These are phyloP conservation scores for Xylaria scruposa DNA, from an alignment of 495 filamentous ascomycete species.

Conservation along the genomic window DNA sequence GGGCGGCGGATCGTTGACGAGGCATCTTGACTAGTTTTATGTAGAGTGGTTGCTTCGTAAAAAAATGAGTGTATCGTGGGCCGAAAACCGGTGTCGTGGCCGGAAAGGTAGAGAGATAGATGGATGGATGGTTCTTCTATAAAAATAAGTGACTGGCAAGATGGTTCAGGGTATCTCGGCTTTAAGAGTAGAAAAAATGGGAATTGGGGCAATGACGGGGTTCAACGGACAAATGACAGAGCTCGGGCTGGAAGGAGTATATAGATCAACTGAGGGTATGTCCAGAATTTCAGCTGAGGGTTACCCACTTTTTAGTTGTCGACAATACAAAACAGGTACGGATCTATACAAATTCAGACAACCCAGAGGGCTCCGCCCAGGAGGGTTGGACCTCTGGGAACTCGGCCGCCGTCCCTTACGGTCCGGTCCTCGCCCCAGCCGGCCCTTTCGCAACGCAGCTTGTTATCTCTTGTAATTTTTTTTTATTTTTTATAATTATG, in stretches of 20 bases:
- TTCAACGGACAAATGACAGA: constrained; percentile 14
- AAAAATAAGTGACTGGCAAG: not conserved
- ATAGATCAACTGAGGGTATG: no score
- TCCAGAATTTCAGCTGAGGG: no score
- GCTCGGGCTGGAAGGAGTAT: constrained; percentile 25
- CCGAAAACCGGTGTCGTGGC: not conserved
- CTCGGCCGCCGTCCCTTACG: no score
- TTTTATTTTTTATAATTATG: no score
- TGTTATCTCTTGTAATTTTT: no score
- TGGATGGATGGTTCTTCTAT: not conserved
- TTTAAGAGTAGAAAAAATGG: constrained; percentile 27
- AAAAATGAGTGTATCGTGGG: not conserved
- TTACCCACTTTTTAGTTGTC: no score
- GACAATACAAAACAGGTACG: no score
- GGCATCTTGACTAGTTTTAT: constrained; percentile 62
- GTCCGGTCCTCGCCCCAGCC: no score
- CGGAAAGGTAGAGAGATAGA: not conserved
- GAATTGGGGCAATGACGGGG: not conserved
- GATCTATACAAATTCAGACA: no score
- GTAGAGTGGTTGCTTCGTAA: not conserved
- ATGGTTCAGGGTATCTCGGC: constrained; percentile 30
- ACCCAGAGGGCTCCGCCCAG: no score
- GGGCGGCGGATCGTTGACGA: constrained; percentile 73
- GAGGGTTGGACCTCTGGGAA: no score
- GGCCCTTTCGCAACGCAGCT: no score